phyloP scores from a whole-genome alignment of 1,284 basidiomycete genomes.

The Trametes pubescens region DNA sequence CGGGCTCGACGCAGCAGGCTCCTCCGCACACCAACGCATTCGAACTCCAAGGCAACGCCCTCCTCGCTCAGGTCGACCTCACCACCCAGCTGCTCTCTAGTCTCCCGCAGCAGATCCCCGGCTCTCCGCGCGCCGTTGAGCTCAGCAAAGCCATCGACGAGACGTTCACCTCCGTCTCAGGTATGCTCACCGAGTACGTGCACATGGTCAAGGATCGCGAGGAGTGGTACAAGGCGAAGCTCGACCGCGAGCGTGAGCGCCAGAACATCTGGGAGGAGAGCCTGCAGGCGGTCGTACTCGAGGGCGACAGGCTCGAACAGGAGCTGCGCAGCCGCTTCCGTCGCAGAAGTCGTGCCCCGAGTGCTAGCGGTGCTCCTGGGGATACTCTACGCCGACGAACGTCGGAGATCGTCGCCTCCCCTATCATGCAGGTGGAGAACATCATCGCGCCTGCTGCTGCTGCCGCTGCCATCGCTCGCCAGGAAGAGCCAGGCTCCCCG shows the following conservation, averaged over 20 bases:
- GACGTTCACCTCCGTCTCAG: conserved; percentile 65
- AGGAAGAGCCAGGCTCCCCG: not conserved
- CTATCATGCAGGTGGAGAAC: conserved; percentile 23
- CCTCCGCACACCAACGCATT: conserved; percentile 78
- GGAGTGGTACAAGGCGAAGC: conserved; percentile 72
- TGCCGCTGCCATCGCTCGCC: conserved; percentile 17
- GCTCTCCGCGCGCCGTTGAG: conserved; percentile 51
- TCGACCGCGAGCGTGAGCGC: conserved; percentile 76
- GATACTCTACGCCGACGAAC: conserved; percentile 42
- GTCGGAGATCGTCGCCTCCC: conserved; percentile 29
- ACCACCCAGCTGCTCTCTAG: conserved; percentile 72
- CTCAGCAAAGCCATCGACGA: conserved; percentile 68
- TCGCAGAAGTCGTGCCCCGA: conserved; percentile 55
- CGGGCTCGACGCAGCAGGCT: conserved; percentile 48
- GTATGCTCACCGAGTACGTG: conserved; percentile 74
- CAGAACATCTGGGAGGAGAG: conserved; percentile 94
- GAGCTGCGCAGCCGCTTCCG: conserved; percentile 75
- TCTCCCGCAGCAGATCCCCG: conserved; percentile 50
- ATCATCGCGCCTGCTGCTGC: conserved; percentile 12
- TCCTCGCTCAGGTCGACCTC: conserved; percentile 83
- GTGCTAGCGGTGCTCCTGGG: conserved; percentile 48
- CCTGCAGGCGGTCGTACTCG: conserved; percentile 84
- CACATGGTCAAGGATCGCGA: conserved; percentile 85
- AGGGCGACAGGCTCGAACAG: conserved; percentile 87
- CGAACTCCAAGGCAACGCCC: conserved; percentile 79